Evolutionary conservation across 2,329 filamentous ascomycete genomes (phyloP).

Genomic region (Laburnicola sp.): DNA sequence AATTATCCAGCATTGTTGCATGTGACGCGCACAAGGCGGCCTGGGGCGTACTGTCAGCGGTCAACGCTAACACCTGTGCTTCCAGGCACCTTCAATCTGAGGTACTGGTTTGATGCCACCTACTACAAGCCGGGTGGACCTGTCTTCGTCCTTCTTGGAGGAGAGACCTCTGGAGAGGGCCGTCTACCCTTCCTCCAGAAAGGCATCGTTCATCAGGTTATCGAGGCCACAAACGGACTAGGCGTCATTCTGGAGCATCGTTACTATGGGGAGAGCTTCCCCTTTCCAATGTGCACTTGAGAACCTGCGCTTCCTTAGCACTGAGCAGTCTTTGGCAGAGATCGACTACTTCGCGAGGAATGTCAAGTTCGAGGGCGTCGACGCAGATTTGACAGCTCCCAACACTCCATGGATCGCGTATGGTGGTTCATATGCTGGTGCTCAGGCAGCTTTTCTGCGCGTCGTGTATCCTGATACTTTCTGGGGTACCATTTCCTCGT

Average conservation of each 20-base stretch:
- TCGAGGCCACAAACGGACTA: conserved; percentile 57
- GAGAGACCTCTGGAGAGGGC: conserved; percentile 49
- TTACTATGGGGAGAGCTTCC: conserved; percentile 57
- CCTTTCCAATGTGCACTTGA: too few relatives aligned
- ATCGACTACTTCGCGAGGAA: conserved; percentile 78
- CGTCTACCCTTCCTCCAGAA: conserved; percentile 48
- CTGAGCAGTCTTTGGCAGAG: conserved; percentile 80
- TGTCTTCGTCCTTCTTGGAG: conserved; percentile 54
- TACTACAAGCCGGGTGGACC: conserved; percentile 60
- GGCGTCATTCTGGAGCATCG: conserved; percentile 59
- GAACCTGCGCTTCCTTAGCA: conserved; percentile 79
- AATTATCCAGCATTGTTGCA: too few relatives aligned
- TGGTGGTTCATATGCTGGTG: conserved; percentile 81
- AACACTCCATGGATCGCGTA: conserved; percentile 75
- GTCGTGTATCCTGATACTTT: conserved; percentile 78
- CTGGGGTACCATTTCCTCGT: conserved; percentile 78
- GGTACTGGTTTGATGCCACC: conserved; percentile 58
- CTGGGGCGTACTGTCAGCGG: too few relatives aligned
- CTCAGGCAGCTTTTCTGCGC: conserved; percentile 74
- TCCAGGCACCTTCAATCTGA: too few relatives aligned
- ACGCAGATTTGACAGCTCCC: conserved; percentile 64
- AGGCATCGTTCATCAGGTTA: conserved; percentile 57
- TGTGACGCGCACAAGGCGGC: too few relatives aligned
- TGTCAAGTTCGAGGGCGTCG: conserved; percentile 67
- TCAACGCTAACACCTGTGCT: too few relatives aligned